Base-by-base conservation (phyloP, 495 filamentous ascomycete genomes). In the Corynascus novoguineensis region DNA sequence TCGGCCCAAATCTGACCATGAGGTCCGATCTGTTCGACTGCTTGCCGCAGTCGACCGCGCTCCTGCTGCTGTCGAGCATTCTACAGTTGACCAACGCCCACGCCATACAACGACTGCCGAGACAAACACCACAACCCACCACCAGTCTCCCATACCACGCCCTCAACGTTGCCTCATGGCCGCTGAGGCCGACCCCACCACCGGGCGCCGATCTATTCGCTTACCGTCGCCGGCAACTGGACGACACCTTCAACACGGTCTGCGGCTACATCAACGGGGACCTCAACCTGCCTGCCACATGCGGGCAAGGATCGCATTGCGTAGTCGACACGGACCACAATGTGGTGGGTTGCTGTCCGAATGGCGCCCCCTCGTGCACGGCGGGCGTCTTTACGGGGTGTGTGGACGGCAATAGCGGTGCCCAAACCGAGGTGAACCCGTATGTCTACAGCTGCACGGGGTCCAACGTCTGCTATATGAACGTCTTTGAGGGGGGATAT, bases 291-390 rank as follows among this genome's bases (percentile, higher is more conserved):
- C 75, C 76, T 21, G 76, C 76, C 38, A 79, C 76, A 41, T 79
- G 76, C 50, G 69, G 61, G 46, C 64, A 67, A n/a, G 76, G 76
- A 22, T 78, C 75, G 50, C 75, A 79, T 62, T 79, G 76, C 55
- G 76, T 75, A 27, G 56, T 78, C 31, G 76, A 78, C 65, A 57
- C 60, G 22, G 69, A 68, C 34, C 66, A 73, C 55, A 66, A 68
- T 31, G 70, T 73, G 4, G 67, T 79, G n/a, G 76, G 76, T 32
- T 79, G 76, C 60, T 79, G 76, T 54, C 76, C 76, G 5, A 70
- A 78, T 55, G 74, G 73, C 19, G 51, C 48, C n/a, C 69, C 64
- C 7, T 54, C 66, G 15, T 79, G 76, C 57, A 75, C 75, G 3
- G 66, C 65, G 8, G 76, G 76, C 35, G 72, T 79, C 41, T 79